A percentile compares a stretch with the other conserved stretches of the same genome.
phyloP scores from a whole-genome alignment of 2,329 filamentous ascomycete species.

The Ophiostoma ips region DNA sequence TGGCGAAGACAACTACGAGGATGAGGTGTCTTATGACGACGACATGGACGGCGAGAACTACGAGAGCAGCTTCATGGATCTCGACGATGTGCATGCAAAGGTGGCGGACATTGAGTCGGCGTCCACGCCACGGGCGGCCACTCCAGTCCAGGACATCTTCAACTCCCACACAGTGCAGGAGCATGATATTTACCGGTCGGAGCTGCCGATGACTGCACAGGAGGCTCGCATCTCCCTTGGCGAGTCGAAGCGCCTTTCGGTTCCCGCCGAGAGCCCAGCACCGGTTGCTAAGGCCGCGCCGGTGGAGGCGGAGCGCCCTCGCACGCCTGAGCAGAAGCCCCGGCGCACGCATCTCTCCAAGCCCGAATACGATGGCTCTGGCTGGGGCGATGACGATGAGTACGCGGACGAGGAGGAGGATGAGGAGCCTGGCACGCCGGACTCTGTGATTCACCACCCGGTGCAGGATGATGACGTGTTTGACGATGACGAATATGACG shows the following conservation, averaged over 20 bases:
- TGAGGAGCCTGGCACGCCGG: conserved; percentile 59
- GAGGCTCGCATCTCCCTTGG: conserved; percentile 13
- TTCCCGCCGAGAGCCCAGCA: conserved; percentile 13
- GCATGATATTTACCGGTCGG: conserved; percentile 9
- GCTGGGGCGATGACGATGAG: conserved; percentile 44
- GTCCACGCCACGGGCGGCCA: conserved; percentile 35
- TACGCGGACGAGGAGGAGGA: conserved; percentile 40
- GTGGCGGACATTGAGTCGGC: conserved; percentile 31
- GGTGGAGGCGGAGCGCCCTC: conserved; percentile 24
- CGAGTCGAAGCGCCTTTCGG: conserved; percentile 19
- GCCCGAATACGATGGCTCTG: conserved; percentile 49
- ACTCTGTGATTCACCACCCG: conserved; percentile 78
- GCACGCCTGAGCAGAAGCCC: conserved; percentile 37
- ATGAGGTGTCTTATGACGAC: conserved; percentile 28
- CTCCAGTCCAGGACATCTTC: conserved; percentile 21
- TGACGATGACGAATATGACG: conserved; percentile 13
- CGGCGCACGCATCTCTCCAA: conserved; percentile 35
- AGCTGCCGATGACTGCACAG: conserved; percentile 8
- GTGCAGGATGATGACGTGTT: conserved; percentile 23
- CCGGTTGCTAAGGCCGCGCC: conserved; percentile 24
- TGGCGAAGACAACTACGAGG: conserved; percentile 22
- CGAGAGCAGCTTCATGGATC: conserved; percentile 42
- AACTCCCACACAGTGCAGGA: conserved; percentile 10
- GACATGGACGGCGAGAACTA: conserved; percentile 29
- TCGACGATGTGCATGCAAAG: conserved; percentile 18